A percentile compares a stretch with the other conserved stretches of the same genome.
Conservation (phyloP, 139 green algal genomes). For the Tetradesmus lagerheimii region DNA sequence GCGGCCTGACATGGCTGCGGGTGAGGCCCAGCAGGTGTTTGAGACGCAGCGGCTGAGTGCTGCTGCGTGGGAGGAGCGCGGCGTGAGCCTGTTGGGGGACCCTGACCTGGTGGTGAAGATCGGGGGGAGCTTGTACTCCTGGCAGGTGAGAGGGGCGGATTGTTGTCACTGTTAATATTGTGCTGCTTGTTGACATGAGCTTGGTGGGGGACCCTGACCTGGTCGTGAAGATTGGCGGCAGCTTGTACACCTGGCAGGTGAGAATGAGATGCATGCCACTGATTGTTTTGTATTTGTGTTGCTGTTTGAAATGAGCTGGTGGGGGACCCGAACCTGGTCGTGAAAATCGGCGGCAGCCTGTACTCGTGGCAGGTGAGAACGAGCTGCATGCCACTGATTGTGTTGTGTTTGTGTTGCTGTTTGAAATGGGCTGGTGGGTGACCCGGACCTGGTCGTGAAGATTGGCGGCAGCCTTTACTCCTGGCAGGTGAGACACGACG, state of each 20-base stretch:
- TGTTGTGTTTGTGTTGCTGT: no score
- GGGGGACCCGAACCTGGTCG: slow-evolving; percentile 49
- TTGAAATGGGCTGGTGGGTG: neutral
- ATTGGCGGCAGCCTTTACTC: slow-evolving; percentile 64
- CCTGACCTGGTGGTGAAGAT: slow-evolving; percentile 63
- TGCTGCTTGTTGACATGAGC: neutral
- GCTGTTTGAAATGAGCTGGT: neutral
- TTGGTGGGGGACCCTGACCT: slow-evolving; percentile 50
- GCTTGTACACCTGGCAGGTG: slow-evolving; percentile 67
- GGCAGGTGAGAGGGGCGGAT: slow-evolving; percentile 37
- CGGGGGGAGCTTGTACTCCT: slow-evolving; percentile 65
- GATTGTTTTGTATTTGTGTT: no score
- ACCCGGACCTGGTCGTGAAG: slow-evolving; percentile 56
- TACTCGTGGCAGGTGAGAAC: slow-evolving; percentile 63
- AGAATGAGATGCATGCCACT: no score
- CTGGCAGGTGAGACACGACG: slow-evolving; percentile 54
- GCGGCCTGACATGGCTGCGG: slow-evolving; percentile 48
- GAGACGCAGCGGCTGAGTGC: slow-evolving; percentile 51
- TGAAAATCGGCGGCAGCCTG: slow-evolving; percentile 58
- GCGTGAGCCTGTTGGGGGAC: slow-evolving; percentile 29
- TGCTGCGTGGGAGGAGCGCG: slow-evolving; percentile 41
- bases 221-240: slow-evolving; percentile 56
- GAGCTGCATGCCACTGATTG: no score
- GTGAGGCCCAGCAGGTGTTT: slow-evolving; percentile 62
- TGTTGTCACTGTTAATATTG: no score